Evolutionary conservation across 768 basidiomycete species (phyloP), one percentile per base, ranked within the genome.

Genomic region (Baorangia bicolor): DNA sequence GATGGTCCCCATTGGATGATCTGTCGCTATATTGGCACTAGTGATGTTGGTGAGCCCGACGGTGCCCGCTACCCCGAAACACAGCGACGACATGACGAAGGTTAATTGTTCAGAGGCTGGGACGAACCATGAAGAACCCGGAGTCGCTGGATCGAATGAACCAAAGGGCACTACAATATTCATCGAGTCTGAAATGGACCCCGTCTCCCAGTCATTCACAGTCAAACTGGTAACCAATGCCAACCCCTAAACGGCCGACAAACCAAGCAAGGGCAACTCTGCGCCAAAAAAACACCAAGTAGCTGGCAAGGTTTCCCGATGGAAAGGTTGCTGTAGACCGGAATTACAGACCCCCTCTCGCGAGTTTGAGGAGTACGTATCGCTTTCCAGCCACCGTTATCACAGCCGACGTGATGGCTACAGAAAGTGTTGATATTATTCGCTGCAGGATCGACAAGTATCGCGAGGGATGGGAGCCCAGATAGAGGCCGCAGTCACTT

Each of bases 361-460:
- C 25, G 34, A 63, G 47, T 23, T 56, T 59, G 56, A 51, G 52
- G 33, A 64, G 52, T 10, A 61, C 55, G 28, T 61, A 64, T 27
- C 62, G 55, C n/a, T 55, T 61, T 23, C 64, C 58, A 0, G 44
- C 47, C 4, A 66, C 46, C 49, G 63, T 47, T 16, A 58, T 43
- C 44, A 63, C n/a, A 4, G 55, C 61, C 2, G 56, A 66, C 8
- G 57, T 56, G 42, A 66, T 30, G 11, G 54, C 27, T 2, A 49
- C 18, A 2, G 61, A 55, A 9, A 66, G 56, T 6, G 64, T 21
- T 12, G 61, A 53, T 34, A 58, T 40, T 12, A 13, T 20, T 30
- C 56, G 46, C 13, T 61, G 63, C 5, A 62, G 46, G 43, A 44
- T 41, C 6, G 55, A 56, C 20, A 56, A 25, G 25, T 9, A 2